Percentiles rank a stretch among this genome's conserved stretches.
These are phyloP conservation scores for Cercophora samala DNA, from an alignment of 495 filamentous ascomycete genomes.

Conservation along the genomic window DNA sequence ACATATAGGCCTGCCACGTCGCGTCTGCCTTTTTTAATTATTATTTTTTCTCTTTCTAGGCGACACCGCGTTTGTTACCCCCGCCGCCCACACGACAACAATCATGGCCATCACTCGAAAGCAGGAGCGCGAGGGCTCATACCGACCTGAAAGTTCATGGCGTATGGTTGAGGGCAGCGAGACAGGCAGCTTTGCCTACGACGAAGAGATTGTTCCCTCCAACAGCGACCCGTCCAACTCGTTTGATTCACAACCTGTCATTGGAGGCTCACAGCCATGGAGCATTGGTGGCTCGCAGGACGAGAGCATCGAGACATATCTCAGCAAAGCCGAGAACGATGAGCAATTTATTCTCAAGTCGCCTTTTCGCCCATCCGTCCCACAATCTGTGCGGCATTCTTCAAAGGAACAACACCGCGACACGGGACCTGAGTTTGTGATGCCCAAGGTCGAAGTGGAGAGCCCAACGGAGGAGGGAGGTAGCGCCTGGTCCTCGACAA, in stretches of 20 bases:
- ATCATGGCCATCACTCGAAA: conserved; percentile 5
- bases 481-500: conserved; percentile 26
- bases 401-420: conserved; percentile 35
- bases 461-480: conserved; percentile 25
- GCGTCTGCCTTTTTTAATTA: not conserved
- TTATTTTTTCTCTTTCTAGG: not conserved
- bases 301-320: conserved; percentile 44
- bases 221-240: conserved; percentile 39
- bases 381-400: conserved; percentile 36
- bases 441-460: conserved; percentile 40
- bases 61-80: not conserved
- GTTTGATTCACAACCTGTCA: conserved; percentile 34
- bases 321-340: conserved; percentile 41
- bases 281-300: conserved; percentile 45
- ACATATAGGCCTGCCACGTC: not conserved
- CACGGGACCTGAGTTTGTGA: conserved; percentile 41
- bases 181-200: conserved; percentile 28
- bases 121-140: conserved; percentile 25
- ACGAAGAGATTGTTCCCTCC: conserved; percentile 36
- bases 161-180: conserved; percentile 50
- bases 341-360: conserved; percentile 42
- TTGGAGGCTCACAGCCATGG: conserved; percentile 31
- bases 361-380: conserved; percentile 45
- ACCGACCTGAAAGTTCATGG: conserved; percentile 45
- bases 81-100: not conserved